Conservation (phyloP, 495 filamentous ascomycete species). For the Neurospora tetrasperma region DNA sequence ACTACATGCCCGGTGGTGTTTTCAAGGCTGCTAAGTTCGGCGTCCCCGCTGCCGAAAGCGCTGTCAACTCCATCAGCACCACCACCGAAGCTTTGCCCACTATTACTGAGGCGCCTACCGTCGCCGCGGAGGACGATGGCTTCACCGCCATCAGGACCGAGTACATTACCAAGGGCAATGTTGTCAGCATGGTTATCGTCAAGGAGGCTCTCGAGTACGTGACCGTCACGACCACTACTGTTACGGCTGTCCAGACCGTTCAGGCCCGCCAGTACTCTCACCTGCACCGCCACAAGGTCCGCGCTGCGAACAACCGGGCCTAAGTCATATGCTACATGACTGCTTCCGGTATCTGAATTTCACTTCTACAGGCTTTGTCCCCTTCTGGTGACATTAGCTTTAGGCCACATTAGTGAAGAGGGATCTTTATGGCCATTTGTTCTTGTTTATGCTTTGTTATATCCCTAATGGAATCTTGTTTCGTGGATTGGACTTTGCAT, state of each 20-base stretch:
- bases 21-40: conserved; percentile 14
- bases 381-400: background rate
- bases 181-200: conserved; percentile 35
- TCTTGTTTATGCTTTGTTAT: conserved; percentile 4
- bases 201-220: conserved; percentile 36
- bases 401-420: conserved; percentile 3
- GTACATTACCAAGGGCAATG: conserved; percentile 27
- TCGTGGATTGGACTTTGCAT: conserved; percentile 2
- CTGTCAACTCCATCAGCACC: background rate
- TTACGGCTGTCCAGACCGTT: conserved; percentile 6
- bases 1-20: conserved; percentile 16
- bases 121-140: conserved; percentile 13
- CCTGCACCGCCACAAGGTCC: conserved; percentile 13
- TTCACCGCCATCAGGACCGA: conserved; percentile 33
- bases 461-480: background rate
- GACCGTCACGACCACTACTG: conserved; percentile 18
- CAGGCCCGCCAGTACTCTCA: conserved; percentile 17
- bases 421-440: conserved; percentile 6
- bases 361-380: background rate
- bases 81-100: conserved; percentile 5
- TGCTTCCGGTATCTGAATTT: background rate
- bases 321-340: background rate
- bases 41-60: background rate
- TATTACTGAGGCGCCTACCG: conserved; percentile 18
- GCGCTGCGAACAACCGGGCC: background rate